These are phyloP conservation scores for Camelina sativa DNA, from an alignment of 345 rosid species.

Conservation along the genomic window DNA sequence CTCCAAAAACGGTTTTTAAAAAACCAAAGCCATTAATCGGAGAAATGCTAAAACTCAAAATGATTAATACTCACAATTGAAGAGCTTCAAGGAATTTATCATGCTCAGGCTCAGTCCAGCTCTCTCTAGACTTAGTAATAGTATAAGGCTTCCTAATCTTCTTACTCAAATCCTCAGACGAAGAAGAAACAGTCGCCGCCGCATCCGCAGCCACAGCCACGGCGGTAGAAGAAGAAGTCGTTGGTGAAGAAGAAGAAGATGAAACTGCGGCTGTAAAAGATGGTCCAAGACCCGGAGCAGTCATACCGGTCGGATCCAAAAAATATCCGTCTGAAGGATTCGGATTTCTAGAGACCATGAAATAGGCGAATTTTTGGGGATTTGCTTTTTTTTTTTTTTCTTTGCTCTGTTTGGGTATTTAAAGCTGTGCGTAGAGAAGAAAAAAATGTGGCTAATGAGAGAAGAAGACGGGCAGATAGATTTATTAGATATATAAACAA, in stretches of 20 bases:
- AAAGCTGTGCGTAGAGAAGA: constrained; percentile 9
- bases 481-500: not conserved
- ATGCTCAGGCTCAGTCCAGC: constrained; percentile 98
- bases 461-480: constrained; percentile 23
- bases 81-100: constrained; percentile 94
- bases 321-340: constrained; percentile 63
- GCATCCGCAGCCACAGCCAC: constrained; percentile 39
- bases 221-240: constrained; percentile 39
- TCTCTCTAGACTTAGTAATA: constrained; percentile 86
- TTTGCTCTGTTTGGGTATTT: not conserved
- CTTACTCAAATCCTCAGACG: constrained; percentile 71
- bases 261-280: constrained; percentile 50
- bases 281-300: constrained; percentile 56
- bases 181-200: constrained; percentile 47
- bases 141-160: constrained; percentile 88
- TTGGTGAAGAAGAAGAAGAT: constrained; percentile 36
- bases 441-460: constrained; percentile 21
- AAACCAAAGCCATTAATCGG: not conserved
- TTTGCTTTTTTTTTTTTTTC: not conserved
- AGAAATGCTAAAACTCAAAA: constrained; percentile 13
- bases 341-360: constrained; percentile 71
- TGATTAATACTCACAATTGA: constrained; percentile 63
- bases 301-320: constrained; percentile 75
- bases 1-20: not conserved
- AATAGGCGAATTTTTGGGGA: not conserved